These are phyloP conservation scores for Chlorella sorokiniana DNA, from an alignment of 139 green algal species.

Conservation along the genomic window DNA sequence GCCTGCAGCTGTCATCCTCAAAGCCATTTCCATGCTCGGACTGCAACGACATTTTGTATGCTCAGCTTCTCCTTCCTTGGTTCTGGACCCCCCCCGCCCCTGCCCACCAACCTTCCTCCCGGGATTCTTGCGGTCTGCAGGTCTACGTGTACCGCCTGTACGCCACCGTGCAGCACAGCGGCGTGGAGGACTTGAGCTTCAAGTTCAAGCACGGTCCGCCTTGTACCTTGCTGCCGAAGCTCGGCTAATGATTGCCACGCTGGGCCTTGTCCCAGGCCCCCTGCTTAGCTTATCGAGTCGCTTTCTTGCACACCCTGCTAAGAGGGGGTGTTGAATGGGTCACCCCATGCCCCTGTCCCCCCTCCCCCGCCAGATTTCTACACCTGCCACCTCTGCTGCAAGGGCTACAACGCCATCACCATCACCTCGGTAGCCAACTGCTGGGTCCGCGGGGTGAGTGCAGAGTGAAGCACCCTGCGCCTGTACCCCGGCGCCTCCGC, in stretches of 20 bases:
- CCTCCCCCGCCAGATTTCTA: constrained; percentile 3
- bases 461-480: background rate
- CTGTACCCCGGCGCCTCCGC: background rate
- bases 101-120: background rate
- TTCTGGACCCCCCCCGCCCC: too few species aligned
- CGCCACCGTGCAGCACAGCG: constrained; percentile 8
- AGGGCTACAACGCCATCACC: constrained; percentile 13
- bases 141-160: background rate
- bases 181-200: constrained; percentile 5
- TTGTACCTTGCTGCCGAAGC: background rate
- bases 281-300: background rate
- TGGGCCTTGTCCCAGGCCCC: background rate
- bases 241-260: background rate
- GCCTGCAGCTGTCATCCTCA: too few species aligned
- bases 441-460: constrained; percentile 8
- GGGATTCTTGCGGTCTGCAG: background rate
- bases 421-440: background rate
- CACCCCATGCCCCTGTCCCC: background rate
- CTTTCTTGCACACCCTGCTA: background rate
- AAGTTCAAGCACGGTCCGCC: constrained; percentile 6
- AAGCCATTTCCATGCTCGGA: too few species aligned
- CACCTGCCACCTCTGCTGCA: background rate
- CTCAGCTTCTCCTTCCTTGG: too few species aligned
- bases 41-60: too few species aligned
- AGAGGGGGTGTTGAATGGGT: background rate